These are phyloP conservation scores for Phytophthora pini DNA, from an alignment of 352 stramenopile species.

Conservation along the genomic window DNA sequence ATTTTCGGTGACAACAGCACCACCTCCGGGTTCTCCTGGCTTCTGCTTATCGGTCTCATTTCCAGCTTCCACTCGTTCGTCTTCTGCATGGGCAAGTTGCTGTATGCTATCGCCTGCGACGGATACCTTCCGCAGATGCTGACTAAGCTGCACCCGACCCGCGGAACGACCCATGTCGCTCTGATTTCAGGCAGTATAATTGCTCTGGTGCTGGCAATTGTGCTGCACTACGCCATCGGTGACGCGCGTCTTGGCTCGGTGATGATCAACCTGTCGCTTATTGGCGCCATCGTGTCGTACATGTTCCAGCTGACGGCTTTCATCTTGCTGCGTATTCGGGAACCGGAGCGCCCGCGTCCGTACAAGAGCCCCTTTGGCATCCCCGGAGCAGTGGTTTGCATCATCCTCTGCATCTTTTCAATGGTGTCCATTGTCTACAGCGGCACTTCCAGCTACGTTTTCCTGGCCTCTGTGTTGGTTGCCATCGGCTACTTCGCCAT, in stretches of 20 bases:
- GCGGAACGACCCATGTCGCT: conserved; percentile 48
- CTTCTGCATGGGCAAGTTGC: conserved; percentile 67
- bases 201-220: conserved; percentile 44
- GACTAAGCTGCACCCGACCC: conserved; percentile 48
- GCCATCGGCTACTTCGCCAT: conserved; percentile 49
- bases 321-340: conserved; percentile 51
- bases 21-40: conserved; percentile 63
- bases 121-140: conserved; percentile 59
- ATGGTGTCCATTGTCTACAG: conserved; percentile 36
- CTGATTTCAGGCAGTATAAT: conserved; percentile 49
- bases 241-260: conserved; percentile 58
- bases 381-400: conserved; percentile 44
- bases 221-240: conserved; percentile 60
- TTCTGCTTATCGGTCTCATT: conserved; percentile 59
- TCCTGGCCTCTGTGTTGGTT: conserved; percentile 52
- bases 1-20: conserved; percentile 68
- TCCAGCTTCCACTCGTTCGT: conserved; percentile 73
- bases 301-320: conserved; percentile 59
- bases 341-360: conserved; percentile 50
- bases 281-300: conserved; percentile 65
- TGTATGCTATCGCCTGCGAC: conserved; percentile 64
- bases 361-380: conserved; percentile 62
- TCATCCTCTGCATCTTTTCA: conserved; percentile 47
- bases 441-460: conserved; percentile 31
- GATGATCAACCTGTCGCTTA: conserved; percentile 69